Evolutionary conservation across 1,284 basidiomycete species (phyloP).

Genomic region (Austroboletus niveus): DNA sequence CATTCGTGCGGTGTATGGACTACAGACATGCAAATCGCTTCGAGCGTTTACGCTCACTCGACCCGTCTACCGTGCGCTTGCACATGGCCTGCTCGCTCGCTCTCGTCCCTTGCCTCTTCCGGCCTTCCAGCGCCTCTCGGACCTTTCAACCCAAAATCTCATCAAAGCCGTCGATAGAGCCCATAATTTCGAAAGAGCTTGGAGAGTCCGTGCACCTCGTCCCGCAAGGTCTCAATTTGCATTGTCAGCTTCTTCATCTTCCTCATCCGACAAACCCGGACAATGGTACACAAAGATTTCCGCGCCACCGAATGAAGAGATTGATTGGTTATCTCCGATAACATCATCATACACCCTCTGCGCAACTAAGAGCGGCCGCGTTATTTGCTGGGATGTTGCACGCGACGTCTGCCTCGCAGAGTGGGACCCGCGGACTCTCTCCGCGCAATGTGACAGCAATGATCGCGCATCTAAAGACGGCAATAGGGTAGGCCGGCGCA

Average conservation of each 20-base stretch:
- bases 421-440: slow-evolving; percentile 51
- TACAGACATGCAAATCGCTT: slow-evolving; percentile 58
- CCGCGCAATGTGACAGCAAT: not conserved
- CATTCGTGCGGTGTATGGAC: slow-evolving; percentile 1
- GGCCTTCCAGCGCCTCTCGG: slow-evolving; percentile 63
- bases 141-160: slow-evolving; percentile 58
- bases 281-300: slow-evolving; percentile 63
- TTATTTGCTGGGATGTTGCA: slow-evolving; percentile 75
- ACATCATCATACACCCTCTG: slow-evolving; percentile 71
- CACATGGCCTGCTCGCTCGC: slow-evolving; percentile 55
- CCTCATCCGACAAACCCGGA: slow-evolving; percentile 13
- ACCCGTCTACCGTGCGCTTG: slow-evolving; percentile 63
- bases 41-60: slow-evolving; percentile 59
- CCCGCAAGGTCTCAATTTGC: slow-evolving; percentile 38
- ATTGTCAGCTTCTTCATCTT: slow-evolving; percentile 17
- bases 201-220: slow-evolving; percentile 56
- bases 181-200: slow-evolving; percentile 56
- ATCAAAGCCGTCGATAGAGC: slow-evolving; percentile 62
- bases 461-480: slow-evolving; percentile 13
- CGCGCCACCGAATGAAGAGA: slow-evolving; percentile 61
- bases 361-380: slow-evolving; percentile 68
- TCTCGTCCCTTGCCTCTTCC: slow-evolving; percentile 66
- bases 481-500: slow-evolving; percentile 7
- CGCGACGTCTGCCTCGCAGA: slow-evolving; percentile 56
- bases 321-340: slow-evolving; percentile 74